phyloP scores from a whole-genome alignment of 257 asterid species.

The Rubia yunnanensis region DNA sequence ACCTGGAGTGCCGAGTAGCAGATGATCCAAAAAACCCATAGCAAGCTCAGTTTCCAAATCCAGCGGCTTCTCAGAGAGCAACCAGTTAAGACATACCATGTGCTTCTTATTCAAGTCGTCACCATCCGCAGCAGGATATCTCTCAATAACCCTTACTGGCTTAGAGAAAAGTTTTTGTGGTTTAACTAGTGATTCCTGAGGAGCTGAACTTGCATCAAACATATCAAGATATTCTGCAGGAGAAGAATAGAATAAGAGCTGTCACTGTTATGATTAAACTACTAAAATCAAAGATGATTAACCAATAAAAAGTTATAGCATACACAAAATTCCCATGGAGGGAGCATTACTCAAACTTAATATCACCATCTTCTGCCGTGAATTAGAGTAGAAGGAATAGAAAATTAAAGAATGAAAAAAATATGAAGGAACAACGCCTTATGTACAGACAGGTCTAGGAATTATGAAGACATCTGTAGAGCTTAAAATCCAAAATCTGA shows the following conservation, averaged over 20 bases:
- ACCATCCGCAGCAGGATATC: constrained; percentile 88
- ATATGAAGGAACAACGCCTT: not conserved
- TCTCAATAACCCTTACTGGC: constrained; percentile 82
- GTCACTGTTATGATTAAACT: constrained; percentile 8
- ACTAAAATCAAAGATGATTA: constrained; percentile 2
- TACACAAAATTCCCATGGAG: not conserved
- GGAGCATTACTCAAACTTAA: not conserved
- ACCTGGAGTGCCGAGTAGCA: constrained; percentile 96
- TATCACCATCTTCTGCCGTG: not conserved
- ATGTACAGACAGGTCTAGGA: not conserved
- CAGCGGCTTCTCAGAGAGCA: constrained; percentile 76
- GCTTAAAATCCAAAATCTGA: not conserved
- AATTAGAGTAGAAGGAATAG: too few species aligned
- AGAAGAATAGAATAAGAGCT: constrained; percentile 10
- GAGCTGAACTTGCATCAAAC: constrained; percentile 88
- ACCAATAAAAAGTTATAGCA: not conserved
- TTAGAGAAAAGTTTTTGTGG: constrained; percentile 66
- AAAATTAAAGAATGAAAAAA: too few species aligned
- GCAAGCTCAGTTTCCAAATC: constrained; percentile 95
- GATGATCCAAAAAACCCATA: constrained; percentile 79
- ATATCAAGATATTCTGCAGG: constrained; percentile 72
- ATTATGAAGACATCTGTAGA: too few species aligned
- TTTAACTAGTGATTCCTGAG: constrained; percentile 61
- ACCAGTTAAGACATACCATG: constrained; percentile 97
- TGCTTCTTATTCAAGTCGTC: constrained; percentile 82